phyloP scores from a whole-genome alignment of 371 early-diverging fungal species.

The Smittium culicis region DNA sequence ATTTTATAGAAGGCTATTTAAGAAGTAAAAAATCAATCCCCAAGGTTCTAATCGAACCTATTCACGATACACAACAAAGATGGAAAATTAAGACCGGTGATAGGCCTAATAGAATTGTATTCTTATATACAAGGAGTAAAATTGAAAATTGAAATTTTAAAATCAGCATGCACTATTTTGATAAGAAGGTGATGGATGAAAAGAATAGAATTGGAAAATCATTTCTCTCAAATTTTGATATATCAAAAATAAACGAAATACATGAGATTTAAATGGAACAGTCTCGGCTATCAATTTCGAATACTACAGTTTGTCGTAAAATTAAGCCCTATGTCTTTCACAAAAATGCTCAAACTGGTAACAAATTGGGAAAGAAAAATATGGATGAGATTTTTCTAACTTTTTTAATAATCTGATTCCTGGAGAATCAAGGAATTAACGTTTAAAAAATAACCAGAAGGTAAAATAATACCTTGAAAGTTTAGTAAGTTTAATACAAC shows the following conservation, averaged over 20 bases:
- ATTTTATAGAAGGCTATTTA: not conserved
- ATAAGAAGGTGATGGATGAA: not conserved
- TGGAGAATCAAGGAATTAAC: not conserved
- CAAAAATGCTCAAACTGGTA: not conserved
- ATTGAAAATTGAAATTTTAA: not conserved
- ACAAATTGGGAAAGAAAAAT: not conserved
- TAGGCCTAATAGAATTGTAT: not conserved
- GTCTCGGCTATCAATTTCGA: not conserved
- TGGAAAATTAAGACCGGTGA: not conserved
- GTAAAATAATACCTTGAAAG: not conserved
- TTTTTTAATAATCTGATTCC: not conserved
- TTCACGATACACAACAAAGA: not conserved
- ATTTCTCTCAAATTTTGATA: not conserved
- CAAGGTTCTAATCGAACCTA: not conserved
- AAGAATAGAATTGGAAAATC: not conserved
- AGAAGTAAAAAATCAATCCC: not conserved
- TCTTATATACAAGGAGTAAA: not conserved
- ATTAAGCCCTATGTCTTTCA: not conserved
- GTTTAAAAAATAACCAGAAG: not conserved
- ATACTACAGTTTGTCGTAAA: not conserved
- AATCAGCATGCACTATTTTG: not conserved
- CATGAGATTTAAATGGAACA: not conserved
- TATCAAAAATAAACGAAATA: not conserved
- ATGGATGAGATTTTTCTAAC: not conserved
- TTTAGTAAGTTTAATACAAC: not conserved